Percentiles rank a stretch among this genome's conserved stretches.
Conservation (phyloP, 1,284 basidiomycete genomes). For the Melampsora americana region DNA sequence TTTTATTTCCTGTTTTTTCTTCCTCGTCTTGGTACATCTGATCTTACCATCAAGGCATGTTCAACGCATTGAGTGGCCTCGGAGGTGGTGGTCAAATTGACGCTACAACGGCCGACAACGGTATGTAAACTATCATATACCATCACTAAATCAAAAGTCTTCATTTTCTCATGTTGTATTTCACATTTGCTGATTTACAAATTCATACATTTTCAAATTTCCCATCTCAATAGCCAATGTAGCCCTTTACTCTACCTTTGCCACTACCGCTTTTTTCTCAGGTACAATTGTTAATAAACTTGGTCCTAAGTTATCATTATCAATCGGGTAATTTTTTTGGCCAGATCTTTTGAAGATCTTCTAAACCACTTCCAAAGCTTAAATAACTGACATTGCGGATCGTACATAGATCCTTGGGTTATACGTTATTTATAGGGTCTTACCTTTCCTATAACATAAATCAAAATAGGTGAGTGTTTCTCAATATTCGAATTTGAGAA, state of each 20-base stretch:
- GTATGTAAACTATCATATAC: not conserved
- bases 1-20: not conserved
- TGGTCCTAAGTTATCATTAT: conserved; percentile 68
- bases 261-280: conserved; percentile 58
- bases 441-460: conserved; percentile 60
- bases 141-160: conserved; percentile 7
- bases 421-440: conserved; percentile 66
- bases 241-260: conserved; percentile 50
- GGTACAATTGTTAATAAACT: conserved; percentile 65
- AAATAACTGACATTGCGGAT: not conserved
- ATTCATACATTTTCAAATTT: too few relatives aligned
- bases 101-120: conserved; percentile 41
- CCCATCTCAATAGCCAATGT: conserved; percentile 18
- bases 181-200: too few relatives aligned
- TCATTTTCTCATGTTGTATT: not conserved
- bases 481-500: conserved; percentile 52
- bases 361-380: too few relatives aligned
- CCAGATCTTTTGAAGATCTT: too few relatives aligned
- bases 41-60: conserved; percentile 59
- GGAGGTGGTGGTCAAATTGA: conserved; percentile 55
- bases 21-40: not conserved
- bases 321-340: conserved; percentile 60
- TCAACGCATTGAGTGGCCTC: conserved; percentile 60
- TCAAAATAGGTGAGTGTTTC: conserved; percentile 48
- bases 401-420: conserved; percentile 47